These are phyloP conservation scores for Cenococcum geophilum DNA, from an alignment of 495 filamentous ascomycete species.

Conservation along the genomic window DNA sequence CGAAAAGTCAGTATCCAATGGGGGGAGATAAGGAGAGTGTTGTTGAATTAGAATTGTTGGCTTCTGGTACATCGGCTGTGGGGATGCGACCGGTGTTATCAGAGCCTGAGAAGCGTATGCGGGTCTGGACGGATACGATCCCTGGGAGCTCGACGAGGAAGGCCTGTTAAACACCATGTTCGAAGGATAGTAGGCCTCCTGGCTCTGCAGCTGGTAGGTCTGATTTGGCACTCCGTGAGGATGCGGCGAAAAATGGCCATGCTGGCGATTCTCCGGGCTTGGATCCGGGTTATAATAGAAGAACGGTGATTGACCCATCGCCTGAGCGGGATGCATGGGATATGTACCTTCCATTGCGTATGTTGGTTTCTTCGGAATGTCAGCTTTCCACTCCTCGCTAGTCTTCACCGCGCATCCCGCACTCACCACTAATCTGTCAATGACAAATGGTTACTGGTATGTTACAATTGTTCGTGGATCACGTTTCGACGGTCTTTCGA, in stretches of 20 bases:
- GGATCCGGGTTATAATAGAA: slow-evolving; percentile 86
- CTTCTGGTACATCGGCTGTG: slow-evolving; percentile 69
- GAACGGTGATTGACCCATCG: slow-evolving; percentile 74
- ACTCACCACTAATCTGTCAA: slow-evolving; percentile 6
- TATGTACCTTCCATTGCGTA: slow-evolving; percentile 54
- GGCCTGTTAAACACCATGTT: slow-evolving; percentile 47
- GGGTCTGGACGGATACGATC: slow-evolving; percentile 61
- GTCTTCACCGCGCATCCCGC: background rate
- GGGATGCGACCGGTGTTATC: slow-evolving; percentile 73
- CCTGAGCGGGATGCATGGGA: slow-evolving; percentile 46
- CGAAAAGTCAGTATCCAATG: slow-evolving; percentile 69
- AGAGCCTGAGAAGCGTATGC: slow-evolving; percentile 56
- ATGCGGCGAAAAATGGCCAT: slow-evolving; percentile 76
- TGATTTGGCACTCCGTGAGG: slow-evolving; percentile 42
- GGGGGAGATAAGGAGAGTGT: slow-evolving; percentile 64
- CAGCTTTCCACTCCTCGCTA: background rate
- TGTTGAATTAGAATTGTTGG: slow-evolving; percentile 65
- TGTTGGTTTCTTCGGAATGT: slow-evolving; percentile 11
- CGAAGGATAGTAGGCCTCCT: slow-evolving; percentile 17
- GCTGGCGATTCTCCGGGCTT: slow-evolving; percentile 69
- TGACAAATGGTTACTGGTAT: slow-evolving; percentile 18
- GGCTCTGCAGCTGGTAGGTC: slow-evolving; percentile 17
- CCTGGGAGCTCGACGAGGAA: slow-evolving; percentile 36
- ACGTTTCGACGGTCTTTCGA: slow-evolving; percentile 14
- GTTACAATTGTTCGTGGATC: slow-evolving; percentile 14